Base-by-base conservation (phyloP, 345 rosid genomes). In the Syzygium aromaticum region DNA sequence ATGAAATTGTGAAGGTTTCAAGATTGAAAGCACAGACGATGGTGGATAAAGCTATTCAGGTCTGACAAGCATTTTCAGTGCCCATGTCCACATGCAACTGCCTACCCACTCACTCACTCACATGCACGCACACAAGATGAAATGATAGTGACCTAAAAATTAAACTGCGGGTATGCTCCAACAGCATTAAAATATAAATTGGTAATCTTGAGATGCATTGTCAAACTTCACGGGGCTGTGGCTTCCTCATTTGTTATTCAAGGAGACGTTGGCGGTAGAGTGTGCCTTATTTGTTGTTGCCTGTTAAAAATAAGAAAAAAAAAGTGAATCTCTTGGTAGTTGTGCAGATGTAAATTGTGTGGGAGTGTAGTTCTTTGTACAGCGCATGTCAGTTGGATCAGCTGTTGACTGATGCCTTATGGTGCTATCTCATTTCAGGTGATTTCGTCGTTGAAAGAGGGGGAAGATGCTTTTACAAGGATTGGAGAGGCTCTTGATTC, bases 11-110 rank as follows among this genome's bases (percentile, higher is more conserved):
- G 33, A 89, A 92, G 83, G 92, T 92, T 84, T 98, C 98, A 85
- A 96, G 92, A 88, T 54, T 88, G 84, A 93, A 90, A 93, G 99
- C 99, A 54, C 93, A 88, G 67, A 77, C 91, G 84, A 96, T 98
- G 99, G 95, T 98, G 67, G 96, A 98, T 93, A 93, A 93, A 80
- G 99, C 98, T 89, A 89, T 96, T 51, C 94, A 98, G 98, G 99
- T 98, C 89, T 78, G 10, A 53, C 40, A 22, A 85, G 82, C 57
- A 86, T 80, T 40, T 64, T 28, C 8, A 16, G 63, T 28, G 21
- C 43, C 22, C 11, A 10, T 30, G 54, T 46, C 23, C 80, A 38
- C 80, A 73, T 38, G 80, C 80, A n/a, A 61, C 46, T 73, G 46
- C 49, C 80, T 17, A 16, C 78, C 33, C 49, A 17, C 80, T 9